Percentiles rank a stretch among this genome's conserved stretches.
Evolutionary conservation across 83 land plant genomes (phyloP).

Genomic region (Diphasiastrum complanatum): DNA sequence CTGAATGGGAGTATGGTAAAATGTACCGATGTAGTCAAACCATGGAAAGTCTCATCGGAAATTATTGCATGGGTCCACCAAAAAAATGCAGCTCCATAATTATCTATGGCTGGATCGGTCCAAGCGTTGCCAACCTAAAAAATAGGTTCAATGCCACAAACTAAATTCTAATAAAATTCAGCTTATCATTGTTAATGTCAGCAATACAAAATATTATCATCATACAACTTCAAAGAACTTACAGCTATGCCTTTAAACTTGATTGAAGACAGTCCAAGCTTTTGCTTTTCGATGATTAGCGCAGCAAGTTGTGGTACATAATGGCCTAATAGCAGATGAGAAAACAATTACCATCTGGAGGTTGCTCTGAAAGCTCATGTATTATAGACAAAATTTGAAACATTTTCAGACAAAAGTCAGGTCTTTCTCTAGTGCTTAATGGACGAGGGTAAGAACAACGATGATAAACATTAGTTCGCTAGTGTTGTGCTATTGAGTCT

Average conservation of each 20-base stretch:
- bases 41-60: constrained; percentile 42
- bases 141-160: not conserved
- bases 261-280: constrained; percentile 25
- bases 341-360: not conserved
- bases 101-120: constrained; percentile 40
- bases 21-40: too few relatives aligned
- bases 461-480: too few relatives aligned
- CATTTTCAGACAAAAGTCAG: too few relatives aligned
- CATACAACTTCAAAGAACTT: not conserved
- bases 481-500: too few relatives aligned
- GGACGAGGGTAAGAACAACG: too few relatives aligned
- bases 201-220: not conserved
- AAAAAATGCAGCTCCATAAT: constrained; percentile 42
- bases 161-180: not conserved
- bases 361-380: not conserved
- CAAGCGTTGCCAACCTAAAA: constrained; percentile 62
- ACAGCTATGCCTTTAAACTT: constrained; percentile 69
- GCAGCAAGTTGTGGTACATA: constrained; percentile 69
- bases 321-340: constrained; percentile 36
- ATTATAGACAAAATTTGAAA: not conserved
- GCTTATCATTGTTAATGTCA: not conserved
- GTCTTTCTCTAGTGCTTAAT: too few relatives aligned
- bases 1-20: too few relatives aligned
- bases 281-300: constrained; percentile 30
- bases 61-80: constrained; percentile 60